These are phyloP conservation scores for Aaosphaeria pasadenensis DNA, from an alignment of 2,329 filamentous ascomycete genomes.

Conservation along the genomic window DNA sequence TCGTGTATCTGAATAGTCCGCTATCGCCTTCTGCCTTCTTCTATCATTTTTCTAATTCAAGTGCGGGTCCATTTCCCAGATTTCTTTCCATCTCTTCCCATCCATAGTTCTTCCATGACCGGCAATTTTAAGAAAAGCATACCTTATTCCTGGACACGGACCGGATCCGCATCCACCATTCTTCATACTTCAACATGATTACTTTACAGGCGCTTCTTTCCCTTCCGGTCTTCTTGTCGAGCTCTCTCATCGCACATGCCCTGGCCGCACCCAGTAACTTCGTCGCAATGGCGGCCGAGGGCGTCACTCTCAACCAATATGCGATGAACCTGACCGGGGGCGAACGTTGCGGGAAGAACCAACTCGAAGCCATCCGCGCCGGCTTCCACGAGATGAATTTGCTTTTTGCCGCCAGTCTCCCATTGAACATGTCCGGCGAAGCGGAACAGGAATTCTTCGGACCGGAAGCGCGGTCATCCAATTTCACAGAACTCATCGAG, in stretches of 20 bases:
- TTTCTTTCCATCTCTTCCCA: too few species aligned
- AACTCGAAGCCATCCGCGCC: constrained; percentile 22
- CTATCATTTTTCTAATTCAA: too few species aligned
- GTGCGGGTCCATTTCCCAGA: too few species aligned
- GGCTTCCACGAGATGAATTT: constrained; percentile 33
- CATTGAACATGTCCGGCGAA: constrained; percentile 18
- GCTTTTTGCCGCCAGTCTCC: constrained; percentile 22
- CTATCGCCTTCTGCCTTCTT: too few species aligned
- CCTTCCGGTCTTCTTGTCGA: constrained; percentile 19
- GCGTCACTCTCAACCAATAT: constrained; percentile 10
- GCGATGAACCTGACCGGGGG: constrained; percentile 28
- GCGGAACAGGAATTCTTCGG: constrained; percentile 30
- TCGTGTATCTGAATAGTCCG: too few species aligned
- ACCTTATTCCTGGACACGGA: neutral
- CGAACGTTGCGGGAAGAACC: constrained; percentile 23
- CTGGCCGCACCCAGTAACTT: constrained; percentile 19
- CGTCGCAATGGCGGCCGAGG: constrained; percentile 17
- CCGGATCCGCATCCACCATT: neutral
- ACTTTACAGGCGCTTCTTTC: constrained; percentile 15
- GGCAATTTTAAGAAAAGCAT: too few species aligned
- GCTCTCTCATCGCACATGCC: constrained; percentile 16
- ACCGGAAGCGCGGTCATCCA: constrained; percentile 12
- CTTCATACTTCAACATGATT: constrained; percentile 15
- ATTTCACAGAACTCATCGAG: constrained; percentile 28
- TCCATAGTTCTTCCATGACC: too few species aligned